Conservation (phyloP, 129 eudicot species). For the Flaveria sonorensis region DNA sequence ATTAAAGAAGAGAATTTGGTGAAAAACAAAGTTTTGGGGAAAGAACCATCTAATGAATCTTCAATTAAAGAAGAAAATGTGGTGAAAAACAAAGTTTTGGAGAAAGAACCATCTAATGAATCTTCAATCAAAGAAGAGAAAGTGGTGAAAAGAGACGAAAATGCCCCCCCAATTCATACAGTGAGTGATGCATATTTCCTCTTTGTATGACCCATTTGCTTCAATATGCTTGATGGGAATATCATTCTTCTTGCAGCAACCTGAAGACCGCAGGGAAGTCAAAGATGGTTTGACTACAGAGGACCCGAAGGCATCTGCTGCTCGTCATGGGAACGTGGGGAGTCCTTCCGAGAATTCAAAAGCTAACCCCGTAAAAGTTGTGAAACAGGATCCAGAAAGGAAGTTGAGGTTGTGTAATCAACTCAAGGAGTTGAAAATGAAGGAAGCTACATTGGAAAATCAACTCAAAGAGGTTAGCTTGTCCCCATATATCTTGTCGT, state of each 20-base stretch:
- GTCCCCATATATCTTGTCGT: not conserved
- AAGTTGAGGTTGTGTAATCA: constrained; percentile 42
- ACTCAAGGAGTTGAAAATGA: constrained; percentile 50
- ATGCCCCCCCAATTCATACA: constrained; percentile 30
- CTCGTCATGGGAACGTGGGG: constrained; percentile 31
- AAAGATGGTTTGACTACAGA: constrained; percentile 31
- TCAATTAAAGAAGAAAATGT: constrained; percentile 27
- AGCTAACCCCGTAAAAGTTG: constrained; percentile 33
- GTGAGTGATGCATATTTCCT: constrained; percentile 35
- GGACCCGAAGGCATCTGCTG: constrained; percentile 32
- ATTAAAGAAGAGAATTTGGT: constrained; percentile 37
- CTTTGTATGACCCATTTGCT: constrained; percentile 11
- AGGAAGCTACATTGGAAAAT: constrained; percentile 40
- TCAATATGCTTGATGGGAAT: not conserved
- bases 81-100: constrained; percentile 37
- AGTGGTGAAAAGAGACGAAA: constrained; percentile 40
- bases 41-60: constrained; percentile 44
- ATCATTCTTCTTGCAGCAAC: constrained; percentile 29
- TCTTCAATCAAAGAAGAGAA: constrained; percentile 28
- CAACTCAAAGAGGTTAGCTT: constrained; percentile 65
- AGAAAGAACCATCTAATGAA: constrained; percentile 45
- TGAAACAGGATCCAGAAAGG: constrained; percentile 42
- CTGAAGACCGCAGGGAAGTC: constrained; percentile 34
- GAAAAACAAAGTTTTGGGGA: constrained; percentile 41
- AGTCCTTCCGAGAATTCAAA: constrained; percentile 31